These are phyloP conservation scores for Dactylella cylindrospora DNA, from an alignment of 2,329 filamentous ascomycete species.

Conservation along the genomic window DNA sequence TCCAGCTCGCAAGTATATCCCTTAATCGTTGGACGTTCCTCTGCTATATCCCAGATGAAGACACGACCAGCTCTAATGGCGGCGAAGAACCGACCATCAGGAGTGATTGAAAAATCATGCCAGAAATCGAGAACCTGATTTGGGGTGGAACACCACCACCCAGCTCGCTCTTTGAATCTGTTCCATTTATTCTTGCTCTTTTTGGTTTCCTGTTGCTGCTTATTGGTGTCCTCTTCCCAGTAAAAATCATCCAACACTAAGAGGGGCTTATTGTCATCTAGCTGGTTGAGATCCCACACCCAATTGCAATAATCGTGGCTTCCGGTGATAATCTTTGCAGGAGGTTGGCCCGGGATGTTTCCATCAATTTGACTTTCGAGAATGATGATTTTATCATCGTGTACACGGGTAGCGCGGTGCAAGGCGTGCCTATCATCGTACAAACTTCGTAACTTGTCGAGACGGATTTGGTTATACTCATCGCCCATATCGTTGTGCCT, in stretches of 20 bases:
- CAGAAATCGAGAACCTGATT: slow-evolving; percentile 49
- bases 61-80: slow-evolving; percentile 46
- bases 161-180: slow-evolving; percentile 47
- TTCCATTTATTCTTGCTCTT: slow-evolving; percentile 43
- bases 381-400: slow-evolving; percentile 45
- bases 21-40: slow-evolving; percentile 26
- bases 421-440: slow-evolving; percentile 47
- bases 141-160: slow-evolving; percentile 48
- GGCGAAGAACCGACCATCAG: slow-evolving; percentile 46
- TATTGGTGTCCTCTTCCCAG: slow-evolving; percentile 43
- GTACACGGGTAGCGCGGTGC: slow-evolving; percentile 47
- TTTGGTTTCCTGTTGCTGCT: background rate
- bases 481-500: slow-evolving; percentile 48
- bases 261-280: slow-evolving; percentile 41
- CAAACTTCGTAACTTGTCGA: slow-evolving; percentile 46
- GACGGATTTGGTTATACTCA: slow-evolving; percentile 46
- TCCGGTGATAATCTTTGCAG: slow-evolving; percentile 45
- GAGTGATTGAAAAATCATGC: slow-evolving; percentile 46
- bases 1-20: slow-evolving; percentile 18
- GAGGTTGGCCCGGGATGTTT: background rate
- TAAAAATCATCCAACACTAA: slow-evolving; percentile 48
- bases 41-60: slow-evolving; percentile 48
- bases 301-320: slow-evolving; percentile 49
- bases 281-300: slow-evolving; percentile 46
- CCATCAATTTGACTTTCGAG: slow-evolving; percentile 14